Evolutionary conservation across 345 rosid genomes (phyloP).

Genomic region (Psidium friedrichsthalianum): DNA sequence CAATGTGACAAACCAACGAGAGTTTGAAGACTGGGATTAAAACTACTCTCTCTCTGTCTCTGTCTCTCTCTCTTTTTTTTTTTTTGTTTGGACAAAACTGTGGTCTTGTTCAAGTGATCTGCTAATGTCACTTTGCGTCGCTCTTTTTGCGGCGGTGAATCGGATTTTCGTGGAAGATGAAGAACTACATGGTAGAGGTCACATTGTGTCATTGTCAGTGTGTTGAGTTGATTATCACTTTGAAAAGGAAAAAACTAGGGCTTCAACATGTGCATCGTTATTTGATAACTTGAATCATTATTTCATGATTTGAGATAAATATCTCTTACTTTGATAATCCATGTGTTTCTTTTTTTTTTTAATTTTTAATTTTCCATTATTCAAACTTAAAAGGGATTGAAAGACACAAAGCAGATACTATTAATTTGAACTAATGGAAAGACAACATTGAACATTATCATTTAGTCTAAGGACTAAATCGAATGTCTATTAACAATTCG

Average conservation of each 20-base stretch:
- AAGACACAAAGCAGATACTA: too few relatives aligned
- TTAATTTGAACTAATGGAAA: not conserved
- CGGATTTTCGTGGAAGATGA: not conserved
- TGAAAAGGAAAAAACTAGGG: not conserved
- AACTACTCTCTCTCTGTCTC: not conserved
- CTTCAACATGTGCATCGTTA: not conserved
- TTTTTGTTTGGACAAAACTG: not conserved
- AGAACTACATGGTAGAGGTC: not conserved
- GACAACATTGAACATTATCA: too few relatives aligned
- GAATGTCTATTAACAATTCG: fast-evolving
- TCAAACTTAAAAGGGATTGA: not conserved
- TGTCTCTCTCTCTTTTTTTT: not conserved
- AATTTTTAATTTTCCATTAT: not conserved
- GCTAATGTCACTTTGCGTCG: not conserved
- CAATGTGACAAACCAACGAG: not conserved
- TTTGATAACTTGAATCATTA: not conserved
- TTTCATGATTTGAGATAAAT: not conserved
- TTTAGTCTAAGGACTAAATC: not conserved
- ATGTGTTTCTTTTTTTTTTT: not conserved
- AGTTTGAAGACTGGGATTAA: not conserved
- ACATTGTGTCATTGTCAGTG: not conserved
- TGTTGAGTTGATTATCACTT: not conserved
- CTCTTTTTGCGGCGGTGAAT: not conserved
- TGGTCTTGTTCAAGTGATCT: not conserved
- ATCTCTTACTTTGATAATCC: not conserved